Evolutionary conservation across 164 flowering plant species (phyloP).

Genomic region (Tetracentron sinense): DNA sequence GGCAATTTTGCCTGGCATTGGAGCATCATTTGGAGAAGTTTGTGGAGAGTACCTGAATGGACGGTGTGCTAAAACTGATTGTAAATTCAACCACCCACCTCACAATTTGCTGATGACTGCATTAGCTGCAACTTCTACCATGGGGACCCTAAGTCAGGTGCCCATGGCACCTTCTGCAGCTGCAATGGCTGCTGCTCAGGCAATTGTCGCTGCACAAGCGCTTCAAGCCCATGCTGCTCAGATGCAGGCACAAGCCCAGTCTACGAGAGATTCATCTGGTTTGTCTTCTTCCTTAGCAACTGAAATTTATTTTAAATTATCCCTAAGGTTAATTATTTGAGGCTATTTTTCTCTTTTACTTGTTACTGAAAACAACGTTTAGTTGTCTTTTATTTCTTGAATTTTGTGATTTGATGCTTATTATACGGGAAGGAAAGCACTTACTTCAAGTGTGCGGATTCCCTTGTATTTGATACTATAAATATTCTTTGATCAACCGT

Average conservation of each 20-base stretch:
- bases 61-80: conserved; percentile 72
- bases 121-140: conserved; percentile 68
- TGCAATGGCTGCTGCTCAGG: conserved; percentile 99
- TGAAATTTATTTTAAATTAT: not conserved
- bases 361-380: not conserved
- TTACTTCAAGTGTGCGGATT: too few species aligned
- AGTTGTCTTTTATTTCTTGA: conserved; percentile 1
- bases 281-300: conserved; percentile 1
- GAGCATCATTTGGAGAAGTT: conserved; percentile 90
- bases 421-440: not conserved
- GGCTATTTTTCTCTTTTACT: not conserved
- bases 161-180: conserved; percentile 99
- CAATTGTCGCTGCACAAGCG: conserved; percentile 99
- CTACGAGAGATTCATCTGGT: conserved; percentile 69
- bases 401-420: not conserved
- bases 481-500: too few species aligned
- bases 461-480: too few species aligned
- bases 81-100: conserved; percentile 89
- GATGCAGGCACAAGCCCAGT: conserved; percentile 71
- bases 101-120: conserved; percentile 89
- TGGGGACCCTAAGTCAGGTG: conserved; percentile 90
- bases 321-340: not conserved
- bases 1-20: conserved; percentile 88
- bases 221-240: conserved; percentile 97
- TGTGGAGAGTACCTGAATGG: conserved; percentile 90